Percentiles rank a stretch among this genome's conserved stretches.
These are phyloP conservation scores for Microcyclospora tardicrescens DNA, from an alignment of 2,329 filamentous ascomycete species.

Conservation along the genomic window DNA sequence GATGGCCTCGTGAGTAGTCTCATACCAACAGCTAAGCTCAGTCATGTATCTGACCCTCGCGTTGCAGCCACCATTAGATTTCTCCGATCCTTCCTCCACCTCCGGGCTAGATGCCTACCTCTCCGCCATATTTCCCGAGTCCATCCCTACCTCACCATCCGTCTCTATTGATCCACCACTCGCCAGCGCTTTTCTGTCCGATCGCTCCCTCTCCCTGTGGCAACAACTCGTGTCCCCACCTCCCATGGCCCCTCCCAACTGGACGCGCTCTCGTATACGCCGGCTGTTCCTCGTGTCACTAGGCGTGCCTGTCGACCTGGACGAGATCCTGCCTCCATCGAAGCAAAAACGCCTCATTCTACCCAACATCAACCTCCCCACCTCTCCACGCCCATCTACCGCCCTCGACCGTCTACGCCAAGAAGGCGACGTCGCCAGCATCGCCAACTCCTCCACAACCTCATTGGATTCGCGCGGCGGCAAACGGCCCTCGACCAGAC, in stretches of 20 bases:
- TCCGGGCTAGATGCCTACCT: slow-evolving; percentile 53
- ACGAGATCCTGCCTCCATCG: slow-evolving; percentile 90
- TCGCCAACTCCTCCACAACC: slow-evolving; percentile 18
- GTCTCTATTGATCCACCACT: slow-evolving; percentile 17
- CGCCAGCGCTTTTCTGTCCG: slow-evolving; percentile 61
- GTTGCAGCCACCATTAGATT: slow-evolving; percentile 16
- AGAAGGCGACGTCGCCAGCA: slow-evolving; percentile 6
- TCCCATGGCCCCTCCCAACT: slow-evolving; percentile 88
- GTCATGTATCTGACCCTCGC: background rate
- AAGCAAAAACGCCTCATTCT: slow-evolving; percentile 97
- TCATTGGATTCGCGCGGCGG: slow-evolving; percentile 21
- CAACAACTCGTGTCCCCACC: slow-evolving; percentile 91
- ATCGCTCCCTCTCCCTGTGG: slow-evolving; percentile 83
- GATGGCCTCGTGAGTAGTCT: slow-evolving; percentile 36
- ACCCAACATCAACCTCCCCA: slow-evolving; percentile 51
- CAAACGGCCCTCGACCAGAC: slow-evolving; percentile 15
- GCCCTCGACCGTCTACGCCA: slow-evolving; percentile 27
- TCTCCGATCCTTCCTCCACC: slow-evolving; percentile 33
- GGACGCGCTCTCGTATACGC: slow-evolving; percentile 90
- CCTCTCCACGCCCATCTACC: slow-evolving; percentile 27
- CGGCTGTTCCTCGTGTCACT: slow-evolving; percentile 91
- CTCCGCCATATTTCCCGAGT: slow-evolving; percentile 49
- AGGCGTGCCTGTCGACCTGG: slow-evolving; percentile 88
- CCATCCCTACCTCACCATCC: slow-evolving; percentile 29
- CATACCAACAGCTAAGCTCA: slow-evolving; percentile 3